Conservation (phyloP, 169 alveolate species). For the Perkinsus marinus region DNA sequence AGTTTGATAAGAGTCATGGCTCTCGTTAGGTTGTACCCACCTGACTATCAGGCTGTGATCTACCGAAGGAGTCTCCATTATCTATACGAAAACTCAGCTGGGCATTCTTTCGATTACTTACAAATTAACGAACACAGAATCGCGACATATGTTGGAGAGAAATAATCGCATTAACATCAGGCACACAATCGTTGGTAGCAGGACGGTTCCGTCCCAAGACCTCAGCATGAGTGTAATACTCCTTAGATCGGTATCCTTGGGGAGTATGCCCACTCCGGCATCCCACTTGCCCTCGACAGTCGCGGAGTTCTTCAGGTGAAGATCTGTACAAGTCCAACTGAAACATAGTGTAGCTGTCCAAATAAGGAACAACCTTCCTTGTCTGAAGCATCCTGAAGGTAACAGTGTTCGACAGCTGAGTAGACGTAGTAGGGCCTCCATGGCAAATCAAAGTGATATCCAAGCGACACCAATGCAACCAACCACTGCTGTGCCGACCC, state of each 20-base stretch:
- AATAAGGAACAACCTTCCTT: background rate
- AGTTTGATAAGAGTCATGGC: background rate
- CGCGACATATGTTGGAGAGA: too few relatives aligned
- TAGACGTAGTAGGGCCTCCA: background rate
- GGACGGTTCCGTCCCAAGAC: too few relatives aligned
- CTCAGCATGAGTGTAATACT: too few relatives aligned
- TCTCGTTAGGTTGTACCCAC: background rate
- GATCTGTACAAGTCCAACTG: background rate
- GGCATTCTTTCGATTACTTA: too few relatives aligned
- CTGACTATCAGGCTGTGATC: background rate
- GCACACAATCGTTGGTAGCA: too few relatives aligned
- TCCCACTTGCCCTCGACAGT: too few relatives aligned
- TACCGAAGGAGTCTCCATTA: background rate
- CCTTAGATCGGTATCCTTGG: background rate
- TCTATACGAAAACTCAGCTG: background rate
- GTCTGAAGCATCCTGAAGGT: background rate
- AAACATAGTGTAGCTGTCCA: background rate
- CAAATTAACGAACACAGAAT: background rate
- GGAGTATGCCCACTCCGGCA: background rate
- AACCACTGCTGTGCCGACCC: background rate
- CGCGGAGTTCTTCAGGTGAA: background rate
- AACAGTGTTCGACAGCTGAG: background rate
- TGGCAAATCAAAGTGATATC: background rate
- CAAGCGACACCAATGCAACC: background rate
- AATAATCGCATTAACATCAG: too few relatives aligned